Conservation (phyloP, 192 early-diverging fungal species). For the Neocallimastix lanati region DNA sequence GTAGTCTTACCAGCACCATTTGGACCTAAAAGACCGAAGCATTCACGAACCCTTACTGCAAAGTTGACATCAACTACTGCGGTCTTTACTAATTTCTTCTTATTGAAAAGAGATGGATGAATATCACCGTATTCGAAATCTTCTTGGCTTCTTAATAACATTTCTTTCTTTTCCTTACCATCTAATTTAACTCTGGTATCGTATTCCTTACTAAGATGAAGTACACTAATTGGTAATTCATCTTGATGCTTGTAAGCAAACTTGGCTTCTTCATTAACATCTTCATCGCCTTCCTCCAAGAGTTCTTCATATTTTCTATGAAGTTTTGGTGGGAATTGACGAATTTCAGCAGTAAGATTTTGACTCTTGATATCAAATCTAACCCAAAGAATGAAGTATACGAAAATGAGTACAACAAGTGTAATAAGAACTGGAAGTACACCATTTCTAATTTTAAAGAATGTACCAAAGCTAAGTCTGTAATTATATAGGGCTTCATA, state of each 20-base stretch:
- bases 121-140: not conserved
- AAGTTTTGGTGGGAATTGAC: not conserved
- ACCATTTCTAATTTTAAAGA: not conserved
- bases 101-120: not conserved
- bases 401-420: not conserved
- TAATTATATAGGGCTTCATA: not conserved
- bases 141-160: not conserved
- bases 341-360: not conserved
- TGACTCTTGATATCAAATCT: not conserved
- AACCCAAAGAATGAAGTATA: not conserved
- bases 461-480: not conserved
- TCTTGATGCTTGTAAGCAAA: not conserved
- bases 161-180: not conserved
- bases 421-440: not conserved
- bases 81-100: not conserved
- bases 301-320: not conserved
- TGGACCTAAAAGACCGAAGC: constrained; percentile 6
- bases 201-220: not conserved
- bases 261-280: not conserved
- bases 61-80: not conserved
- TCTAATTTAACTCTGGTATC: not conserved
- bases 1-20: constrained; percentile 9
- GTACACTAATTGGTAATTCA: not conserved
- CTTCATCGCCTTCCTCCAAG: not conserved
- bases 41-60: not conserved